Conservation (phyloP, 768 basidiomycete genomes). For the Russula compacta region DNA sequence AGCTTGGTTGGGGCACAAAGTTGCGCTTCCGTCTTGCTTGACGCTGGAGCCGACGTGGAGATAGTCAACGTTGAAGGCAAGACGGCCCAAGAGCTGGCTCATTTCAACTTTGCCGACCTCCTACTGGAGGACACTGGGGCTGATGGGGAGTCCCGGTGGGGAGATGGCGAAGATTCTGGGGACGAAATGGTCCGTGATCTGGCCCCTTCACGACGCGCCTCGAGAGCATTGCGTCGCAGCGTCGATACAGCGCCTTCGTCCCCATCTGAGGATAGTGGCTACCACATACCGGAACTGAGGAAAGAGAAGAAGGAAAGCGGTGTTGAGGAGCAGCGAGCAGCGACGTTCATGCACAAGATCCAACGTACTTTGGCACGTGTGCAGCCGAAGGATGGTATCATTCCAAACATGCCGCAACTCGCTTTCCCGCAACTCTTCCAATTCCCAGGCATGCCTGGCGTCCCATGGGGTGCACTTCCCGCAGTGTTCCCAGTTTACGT, state of each 20-base stretch:
- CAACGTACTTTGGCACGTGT: conserved; percentile 61
- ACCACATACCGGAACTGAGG: not conserved
- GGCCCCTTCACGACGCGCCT: conserved; percentile 3
- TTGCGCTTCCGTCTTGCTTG: conserved; percentile 60
- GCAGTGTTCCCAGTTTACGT: conserved; percentile 76
- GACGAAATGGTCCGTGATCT: conserved; percentile 25
- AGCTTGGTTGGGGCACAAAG: conserved; percentile 52
- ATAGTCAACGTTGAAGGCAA: conserved; percentile 66
- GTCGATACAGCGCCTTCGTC: conserved; percentile 2
- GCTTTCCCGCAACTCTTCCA: conserved; percentile 30
- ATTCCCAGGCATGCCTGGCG: conserved; percentile 42
- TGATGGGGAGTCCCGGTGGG: conserved; percentile 54
- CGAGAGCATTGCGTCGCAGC: conserved; percentile 9
- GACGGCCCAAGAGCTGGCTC: conserved; percentile 54
- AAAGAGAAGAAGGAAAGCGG: conserved; percentile 20
- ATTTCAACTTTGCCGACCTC: conserved; percentile 37
- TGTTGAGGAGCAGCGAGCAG: conserved; percentile 28
- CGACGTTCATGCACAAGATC: conserved; percentile 58
- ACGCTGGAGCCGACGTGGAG: conserved; percentile 71
- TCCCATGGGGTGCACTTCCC: conserved; percentile 40
- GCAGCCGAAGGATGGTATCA: conserved; percentile 48
- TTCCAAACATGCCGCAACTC: conserved; percentile 43
- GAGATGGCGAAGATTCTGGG: conserved; percentile 60
- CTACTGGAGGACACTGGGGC: conserved; percentile 24
- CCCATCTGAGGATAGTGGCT: conserved; percentile 4